A percentile compares a stretch with the other conserved stretches of the same genome.
These are phyloP conservation scores for Pleurotus citrinopileatus DNA, from an alignment of 768 basidiomycete species.

Conservation along the genomic window DNA sequence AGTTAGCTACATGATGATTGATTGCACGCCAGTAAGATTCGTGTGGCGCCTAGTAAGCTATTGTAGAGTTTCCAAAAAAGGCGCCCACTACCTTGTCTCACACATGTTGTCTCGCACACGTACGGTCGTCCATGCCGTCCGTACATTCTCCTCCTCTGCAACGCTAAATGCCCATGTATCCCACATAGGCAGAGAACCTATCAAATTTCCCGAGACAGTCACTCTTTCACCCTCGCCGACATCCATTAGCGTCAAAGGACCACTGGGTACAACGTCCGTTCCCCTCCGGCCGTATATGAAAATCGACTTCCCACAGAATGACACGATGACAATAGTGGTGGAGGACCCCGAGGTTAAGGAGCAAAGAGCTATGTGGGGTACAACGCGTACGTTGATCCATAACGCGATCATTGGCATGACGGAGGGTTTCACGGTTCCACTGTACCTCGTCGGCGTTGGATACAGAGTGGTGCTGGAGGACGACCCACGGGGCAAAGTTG, in stretches of 20 bases:
- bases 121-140: background rate
- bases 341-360: conserved; percentile 65
- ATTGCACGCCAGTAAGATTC: background rate
- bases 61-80: background rate
- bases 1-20: no score
- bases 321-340: conserved; percentile 47
- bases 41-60: background rate
- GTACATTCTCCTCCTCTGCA: conserved; percentile 5
- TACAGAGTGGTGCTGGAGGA: conserved; percentile 87
- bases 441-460: conserved; percentile 93
- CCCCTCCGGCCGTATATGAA: conserved; percentile 46
- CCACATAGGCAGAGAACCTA: conserved; percentile 60
- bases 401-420: conserved; percentile 93
- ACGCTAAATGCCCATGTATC: conserved; percentile 43
- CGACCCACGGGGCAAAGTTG: conserved; percentile 59
- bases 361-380: conserved; percentile 94
- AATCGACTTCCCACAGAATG: conserved; percentile 36
- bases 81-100: background rate
- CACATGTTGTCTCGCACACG: conserved; percentile 6
- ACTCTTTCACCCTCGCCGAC: conserved; percentile 37
- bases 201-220: conserved; percentile 42
- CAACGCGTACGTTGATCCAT: conserved; percentile 82
- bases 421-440: conserved; percentile 76
- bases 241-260: conserved; percentile 41
- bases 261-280: conserved; percentile 44